Conservation (phyloP, 208 protist species). For the Trypanosoma grayi region DNA sequence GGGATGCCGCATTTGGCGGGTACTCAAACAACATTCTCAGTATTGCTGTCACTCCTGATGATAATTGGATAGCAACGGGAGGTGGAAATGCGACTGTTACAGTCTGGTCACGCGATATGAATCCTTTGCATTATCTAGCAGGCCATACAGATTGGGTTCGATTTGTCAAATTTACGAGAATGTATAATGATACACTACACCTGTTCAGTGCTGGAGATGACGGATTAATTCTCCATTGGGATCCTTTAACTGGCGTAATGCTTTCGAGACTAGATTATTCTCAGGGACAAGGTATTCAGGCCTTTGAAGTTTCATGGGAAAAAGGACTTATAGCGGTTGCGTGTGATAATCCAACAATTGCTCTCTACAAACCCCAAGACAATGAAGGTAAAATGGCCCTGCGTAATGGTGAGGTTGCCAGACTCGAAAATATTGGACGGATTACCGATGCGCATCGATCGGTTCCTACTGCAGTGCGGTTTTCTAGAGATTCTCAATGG, state of each 20-base stretch:
- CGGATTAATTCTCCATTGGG: constrained; percentile 74
- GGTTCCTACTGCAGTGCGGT: constrained; percentile 55
- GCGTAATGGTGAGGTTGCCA: constrained; percentile 35
- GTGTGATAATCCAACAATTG: constrained; percentile 51
- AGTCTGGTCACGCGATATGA: constrained; percentile 59
- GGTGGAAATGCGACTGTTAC: constrained; percentile 52
- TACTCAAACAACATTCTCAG: constrained; percentile 60
- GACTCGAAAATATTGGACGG: constrained; percentile 47
- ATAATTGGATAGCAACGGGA: constrained; percentile 58
- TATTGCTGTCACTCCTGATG: constrained; percentile 62
- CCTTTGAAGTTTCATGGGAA: constrained; percentile 71
- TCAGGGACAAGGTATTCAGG: constrained; percentile 57
- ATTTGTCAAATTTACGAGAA: constrained; percentile 70
- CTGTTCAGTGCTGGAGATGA: constrained; percentile 85
- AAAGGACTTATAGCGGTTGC: constrained; percentile 65
- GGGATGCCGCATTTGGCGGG: constrained; percentile 24
- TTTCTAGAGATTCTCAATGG: constrained; percentile 75
- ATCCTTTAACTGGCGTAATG: constrained; percentile 48
- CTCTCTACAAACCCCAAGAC: constrained; percentile 38
- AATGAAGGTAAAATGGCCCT: constrained; percentile 22
- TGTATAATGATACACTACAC: constrained; percentile 28
- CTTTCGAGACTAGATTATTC: constrained; percentile 67
- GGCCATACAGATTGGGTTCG: constrained; percentile 85
- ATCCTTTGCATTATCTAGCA: constrained; percentile 46
- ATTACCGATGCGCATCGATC: constrained; percentile 57